phyloP scores from a whole-genome alignment of 23 red algal species.

The Gracilaria gracilis region DNA sequence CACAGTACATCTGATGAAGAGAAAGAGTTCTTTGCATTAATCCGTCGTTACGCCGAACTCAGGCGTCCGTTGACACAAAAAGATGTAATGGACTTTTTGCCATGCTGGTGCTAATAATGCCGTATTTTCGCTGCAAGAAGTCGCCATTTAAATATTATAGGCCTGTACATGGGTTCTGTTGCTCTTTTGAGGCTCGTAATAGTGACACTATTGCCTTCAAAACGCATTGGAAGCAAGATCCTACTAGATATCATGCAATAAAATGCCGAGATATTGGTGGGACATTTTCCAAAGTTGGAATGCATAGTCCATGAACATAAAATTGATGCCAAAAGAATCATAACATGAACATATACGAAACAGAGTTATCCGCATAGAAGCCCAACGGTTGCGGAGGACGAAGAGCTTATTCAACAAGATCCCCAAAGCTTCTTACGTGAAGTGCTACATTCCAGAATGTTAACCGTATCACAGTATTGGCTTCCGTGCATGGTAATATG shows the following conservation, averaged over 20 bases:
- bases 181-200: neutral
- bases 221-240: neutral
- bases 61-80: neutral
- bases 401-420: too few relatives aligned
- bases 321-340: neutral
- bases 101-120: neutral
- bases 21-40: neutral
- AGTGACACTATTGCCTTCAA: neutral
- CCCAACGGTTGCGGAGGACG: too few relatives aligned
- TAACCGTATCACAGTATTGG: too few relatives aligned
- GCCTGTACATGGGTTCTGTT: neutral
- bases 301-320: neutral
- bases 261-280: neutral
- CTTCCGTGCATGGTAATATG: too few relatives aligned
- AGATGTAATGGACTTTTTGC: neutral
- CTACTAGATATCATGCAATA: neutral
- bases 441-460: too few relatives aligned
- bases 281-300: neutral
- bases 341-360: neutral
- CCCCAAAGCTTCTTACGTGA: too few relatives aligned
- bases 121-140: too few relatives aligned
- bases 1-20: conserved; percentile 8
- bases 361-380: neutral
- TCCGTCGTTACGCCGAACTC: neutral
- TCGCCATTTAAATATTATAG: too few relatives aligned